Conservation (phyloP, 2,329 filamentous ascomycete genomes). For the Metarhizium anisopliae region DNA sequence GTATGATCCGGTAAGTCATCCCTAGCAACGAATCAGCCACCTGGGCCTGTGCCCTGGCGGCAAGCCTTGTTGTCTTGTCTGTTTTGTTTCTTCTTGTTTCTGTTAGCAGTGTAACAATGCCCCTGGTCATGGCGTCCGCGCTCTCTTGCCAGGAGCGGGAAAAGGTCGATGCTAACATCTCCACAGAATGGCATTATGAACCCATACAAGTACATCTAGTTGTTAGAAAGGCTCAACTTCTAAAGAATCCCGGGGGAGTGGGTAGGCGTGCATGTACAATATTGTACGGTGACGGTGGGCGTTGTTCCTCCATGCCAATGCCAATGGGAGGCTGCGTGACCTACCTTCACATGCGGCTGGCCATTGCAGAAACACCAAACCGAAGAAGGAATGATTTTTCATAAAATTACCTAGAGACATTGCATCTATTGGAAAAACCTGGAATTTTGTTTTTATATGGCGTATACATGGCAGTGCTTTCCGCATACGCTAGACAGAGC, state of each 20-base stretch:
- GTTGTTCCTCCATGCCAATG: background rate
- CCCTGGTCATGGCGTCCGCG: background rate
- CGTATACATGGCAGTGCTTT: background rate
- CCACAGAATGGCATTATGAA: slow-evolving; percentile 93
- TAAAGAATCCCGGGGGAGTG: background rate
- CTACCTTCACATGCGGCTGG: background rate
- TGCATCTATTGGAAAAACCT: background rate
- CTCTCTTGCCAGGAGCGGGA: background rate
- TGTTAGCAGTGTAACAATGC: background rate
- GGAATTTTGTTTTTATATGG: background rate
- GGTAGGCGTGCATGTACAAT: background rate
- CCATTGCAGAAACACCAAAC: background rate
- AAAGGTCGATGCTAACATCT: slow-evolving; percentile 16
- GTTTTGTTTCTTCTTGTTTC: background rate
- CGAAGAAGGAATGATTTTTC: background rate
- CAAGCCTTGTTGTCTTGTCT: background rate
- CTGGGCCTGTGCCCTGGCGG: background rate
- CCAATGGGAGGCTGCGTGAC: background rate
- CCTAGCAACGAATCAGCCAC: background rate
- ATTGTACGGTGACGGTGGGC: background rate
- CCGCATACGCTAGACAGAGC: background rate
- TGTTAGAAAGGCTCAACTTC: background rate
- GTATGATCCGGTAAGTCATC: slow-evolving; percentile 76
- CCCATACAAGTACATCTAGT: slow-evolving; percentile 86
- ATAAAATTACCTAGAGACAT: background rate